Conservation (phyloP, 805 yeast species). For the Schizosaccharomyces cryophilus region DNA sequence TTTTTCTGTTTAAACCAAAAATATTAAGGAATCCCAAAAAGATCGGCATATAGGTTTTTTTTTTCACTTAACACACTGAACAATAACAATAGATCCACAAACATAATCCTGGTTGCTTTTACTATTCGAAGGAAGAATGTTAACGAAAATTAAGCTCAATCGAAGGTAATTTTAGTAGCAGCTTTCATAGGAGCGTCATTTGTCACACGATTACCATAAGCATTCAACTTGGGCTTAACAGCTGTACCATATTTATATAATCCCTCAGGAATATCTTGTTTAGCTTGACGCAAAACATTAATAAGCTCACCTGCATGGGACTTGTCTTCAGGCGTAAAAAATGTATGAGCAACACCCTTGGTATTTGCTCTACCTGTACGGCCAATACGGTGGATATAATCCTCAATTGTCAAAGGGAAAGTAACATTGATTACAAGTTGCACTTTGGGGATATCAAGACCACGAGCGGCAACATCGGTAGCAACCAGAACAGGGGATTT, state of each 20-base stretch:
- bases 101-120: no score
- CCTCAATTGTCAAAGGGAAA: conserved; percentile 89
- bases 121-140: no score
- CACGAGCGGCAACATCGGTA: conserved; percentile 86
- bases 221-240: conserved; percentile 92
- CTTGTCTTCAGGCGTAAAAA: conserved; percentile 90
- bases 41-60: no score
- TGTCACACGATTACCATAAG: conserved; percentile 78
- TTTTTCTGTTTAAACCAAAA: no score
- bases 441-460: conserved; percentile 95
- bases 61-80: no score
- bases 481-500: conserved; percentile 57
- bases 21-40: no score
- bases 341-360: conserved; percentile 80
- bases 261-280: conserved; percentile 88
- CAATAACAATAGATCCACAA: no score
- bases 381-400: conserved; percentile 91
- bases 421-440: conserved; percentile 85
- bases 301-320: conserved; percentile 84
- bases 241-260: conserved; percentile 88
- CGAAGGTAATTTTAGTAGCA: conserved; percentile 73
- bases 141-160: conserved; percentile 12
- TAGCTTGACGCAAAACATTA: conserved; percentile 79
- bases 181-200: conserved; percentile 63
- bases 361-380: conserved; percentile 97